Evolutionary conservation across 2,329 filamentous ascomycete genomes (phyloP).

Genomic region (Elsinoe arachidis): DNA sequence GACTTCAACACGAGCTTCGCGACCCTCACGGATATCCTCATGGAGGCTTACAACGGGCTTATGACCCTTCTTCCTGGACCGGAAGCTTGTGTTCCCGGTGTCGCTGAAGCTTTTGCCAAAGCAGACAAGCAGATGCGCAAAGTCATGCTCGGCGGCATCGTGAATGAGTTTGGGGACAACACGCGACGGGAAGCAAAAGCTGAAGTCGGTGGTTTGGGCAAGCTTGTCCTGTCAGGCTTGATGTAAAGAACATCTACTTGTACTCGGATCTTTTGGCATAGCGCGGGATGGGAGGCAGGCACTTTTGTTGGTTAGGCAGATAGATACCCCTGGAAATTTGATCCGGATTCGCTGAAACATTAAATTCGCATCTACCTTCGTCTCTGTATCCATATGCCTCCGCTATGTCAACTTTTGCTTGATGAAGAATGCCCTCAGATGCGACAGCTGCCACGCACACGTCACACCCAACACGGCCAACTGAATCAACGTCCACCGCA

Average conservation of each 20-base stretch:
- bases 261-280: constrained; percentile 4
- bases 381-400: background rate
- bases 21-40: constrained; percentile 87
- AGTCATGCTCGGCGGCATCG: constrained; percentile 75
- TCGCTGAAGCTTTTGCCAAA: constrained; percentile 84
- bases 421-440: constrained; percentile 96
- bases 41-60: constrained; percentile 80
- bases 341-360: background rate
- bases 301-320: background rate
- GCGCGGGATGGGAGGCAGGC: constrained; percentile 1
- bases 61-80: constrained; percentile 67
- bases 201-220: constrained; percentile 78
- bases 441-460: constrained; percentile 94
- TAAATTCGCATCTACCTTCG: background rate
- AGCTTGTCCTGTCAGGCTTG: constrained; percentile 79
- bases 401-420: constrained; percentile 97
- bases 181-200: constrained; percentile 66
- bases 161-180: constrained; percentile 88
- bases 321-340: constrained; percentile 10
- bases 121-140: constrained; percentile 80
- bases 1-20: constrained; percentile 97
- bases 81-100: constrained; percentile 45
- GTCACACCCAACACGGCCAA: constrained; percentile 73
- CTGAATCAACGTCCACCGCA: constrained; percentile 91
- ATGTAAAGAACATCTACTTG: constrained; percentile 42